Conservation (phyloP, 441 rosid species). For the Brassica hybrid region DNA sequence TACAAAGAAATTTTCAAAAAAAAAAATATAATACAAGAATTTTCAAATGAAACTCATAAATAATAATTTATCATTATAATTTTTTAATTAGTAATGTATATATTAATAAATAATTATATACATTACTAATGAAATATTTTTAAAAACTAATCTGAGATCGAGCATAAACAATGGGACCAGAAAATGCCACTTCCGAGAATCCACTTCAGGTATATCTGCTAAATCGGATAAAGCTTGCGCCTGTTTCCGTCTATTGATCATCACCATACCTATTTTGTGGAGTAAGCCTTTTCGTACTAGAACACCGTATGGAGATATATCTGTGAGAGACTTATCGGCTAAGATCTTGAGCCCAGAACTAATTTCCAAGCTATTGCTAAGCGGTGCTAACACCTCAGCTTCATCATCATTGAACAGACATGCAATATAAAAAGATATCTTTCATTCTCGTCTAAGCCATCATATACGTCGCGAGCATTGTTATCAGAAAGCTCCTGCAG, state of each 20-base stretch:
- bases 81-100: no score
- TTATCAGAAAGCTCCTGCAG: background rate
- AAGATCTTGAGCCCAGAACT: background rate
- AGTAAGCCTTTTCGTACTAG: background rate
- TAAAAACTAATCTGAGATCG: background rate
- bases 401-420: conserved; percentile 12
- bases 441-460: background rate
- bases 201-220: background rate
- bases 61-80: no score
- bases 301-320: conserved; percentile 2
- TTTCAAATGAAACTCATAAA: no score
- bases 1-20: no score
- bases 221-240: background rate
- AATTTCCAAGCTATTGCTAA: background rate
- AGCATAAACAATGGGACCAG: background rate
- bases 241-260: background rate
- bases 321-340: conserved; percentile 3
- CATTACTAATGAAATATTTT: no score
- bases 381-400: background rate
- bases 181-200: background rate
- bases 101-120: no score
- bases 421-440: background rate
- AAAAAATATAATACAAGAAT: no score
- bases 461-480: background rate
- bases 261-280: background rate